phyloP scores from a whole-genome alignment of 257 asterid genomes.

The Rauvolfia tetraphylla region DNA sequence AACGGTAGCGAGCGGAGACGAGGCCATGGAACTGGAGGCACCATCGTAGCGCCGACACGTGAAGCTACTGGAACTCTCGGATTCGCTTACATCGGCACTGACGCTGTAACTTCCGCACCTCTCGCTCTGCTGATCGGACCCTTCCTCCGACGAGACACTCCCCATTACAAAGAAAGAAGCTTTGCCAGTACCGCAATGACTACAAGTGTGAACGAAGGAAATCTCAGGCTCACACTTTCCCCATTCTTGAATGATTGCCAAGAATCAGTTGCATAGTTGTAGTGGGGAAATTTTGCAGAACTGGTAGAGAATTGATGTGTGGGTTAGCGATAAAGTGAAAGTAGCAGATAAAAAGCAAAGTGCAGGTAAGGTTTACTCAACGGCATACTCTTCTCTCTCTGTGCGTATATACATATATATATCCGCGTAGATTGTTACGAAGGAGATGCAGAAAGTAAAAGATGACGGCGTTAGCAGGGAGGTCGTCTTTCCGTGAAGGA shows the following conservation, averaged over 20 bases:
- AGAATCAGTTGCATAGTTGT: not conserved
- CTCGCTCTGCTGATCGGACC: slow-evolving; percentile 53
- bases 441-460: not conserved
- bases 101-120: slow-evolving; percentile 82
- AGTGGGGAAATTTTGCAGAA: not conserved
- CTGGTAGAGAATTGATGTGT: not conserved
- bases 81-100: slow-evolving; percentile 96
- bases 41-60: slow-evolving; percentile 44
- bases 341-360: slow-evolving; percentile 4
- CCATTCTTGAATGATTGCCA: not conserved
- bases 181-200: not conserved
- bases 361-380: slow-evolving; percentile 7
- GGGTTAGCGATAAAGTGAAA: slow-evolving; percentile 11
- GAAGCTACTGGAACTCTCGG: slow-evolving; percentile 54
- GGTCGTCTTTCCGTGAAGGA: slow-evolving; percentile 2
- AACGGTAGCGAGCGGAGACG: slow-evolving; percentile 44
- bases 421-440: not conserved
- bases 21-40: slow-evolving; percentile 58
- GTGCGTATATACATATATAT: not conserved
- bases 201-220: not conserved
- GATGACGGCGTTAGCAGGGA: slow-evolving; percentile 12
- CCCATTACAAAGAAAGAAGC: slow-evolving; percentile 37
- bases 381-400: not conserved
- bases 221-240: not conserved
- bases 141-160: slow-evolving; percentile 80